These are phyloP conservation scores for Suillus brevipes DNA, from an alignment of 768 basidiomycete species.

Conservation along the genomic window DNA sequence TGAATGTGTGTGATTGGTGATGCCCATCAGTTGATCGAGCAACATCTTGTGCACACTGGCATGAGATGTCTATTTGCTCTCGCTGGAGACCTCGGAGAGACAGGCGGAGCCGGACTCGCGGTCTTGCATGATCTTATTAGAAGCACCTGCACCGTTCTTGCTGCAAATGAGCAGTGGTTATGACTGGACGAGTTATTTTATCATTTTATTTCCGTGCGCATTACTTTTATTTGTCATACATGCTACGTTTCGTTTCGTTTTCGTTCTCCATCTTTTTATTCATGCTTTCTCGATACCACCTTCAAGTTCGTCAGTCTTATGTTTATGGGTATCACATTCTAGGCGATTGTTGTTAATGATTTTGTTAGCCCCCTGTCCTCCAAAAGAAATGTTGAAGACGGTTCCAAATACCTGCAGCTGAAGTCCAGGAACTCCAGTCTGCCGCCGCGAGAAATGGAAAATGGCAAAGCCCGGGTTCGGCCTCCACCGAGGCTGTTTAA, in stretches of 20 bases:
- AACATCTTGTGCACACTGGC: neutral
- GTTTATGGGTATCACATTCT: neutral
- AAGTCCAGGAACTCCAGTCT: too few relatives aligned
- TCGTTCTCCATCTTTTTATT: neutral
- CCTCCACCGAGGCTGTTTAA: too few relatives aligned
- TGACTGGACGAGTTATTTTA: neutral
- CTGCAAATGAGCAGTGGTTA: neutral
- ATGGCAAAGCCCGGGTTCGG: too few relatives aligned
- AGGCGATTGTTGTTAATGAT: too few relatives aligned
- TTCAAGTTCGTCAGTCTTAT: neutral
- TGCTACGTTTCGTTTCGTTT: neutral
- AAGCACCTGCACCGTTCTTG: too few relatives aligned
- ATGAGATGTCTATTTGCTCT: neutral
- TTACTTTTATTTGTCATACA: neutral
- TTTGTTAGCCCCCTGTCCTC: too few relatives aligned
- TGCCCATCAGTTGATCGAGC: constrained; percentile 7
- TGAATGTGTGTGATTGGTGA: constrained; percentile 4
- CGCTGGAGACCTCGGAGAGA: neutral
- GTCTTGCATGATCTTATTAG: neutral
- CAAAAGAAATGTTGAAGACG: too few relatives aligned
- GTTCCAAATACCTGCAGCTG: too few relatives aligned
- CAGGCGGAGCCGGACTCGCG: neutral
- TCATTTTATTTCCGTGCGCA: neutral
- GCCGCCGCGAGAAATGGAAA: too few relatives aligned
- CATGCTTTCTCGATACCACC: neutral